Base-by-base conservation (phyloP, 2,329 filamentous ascomycete genomes). In the Apiospora marii region DNA sequence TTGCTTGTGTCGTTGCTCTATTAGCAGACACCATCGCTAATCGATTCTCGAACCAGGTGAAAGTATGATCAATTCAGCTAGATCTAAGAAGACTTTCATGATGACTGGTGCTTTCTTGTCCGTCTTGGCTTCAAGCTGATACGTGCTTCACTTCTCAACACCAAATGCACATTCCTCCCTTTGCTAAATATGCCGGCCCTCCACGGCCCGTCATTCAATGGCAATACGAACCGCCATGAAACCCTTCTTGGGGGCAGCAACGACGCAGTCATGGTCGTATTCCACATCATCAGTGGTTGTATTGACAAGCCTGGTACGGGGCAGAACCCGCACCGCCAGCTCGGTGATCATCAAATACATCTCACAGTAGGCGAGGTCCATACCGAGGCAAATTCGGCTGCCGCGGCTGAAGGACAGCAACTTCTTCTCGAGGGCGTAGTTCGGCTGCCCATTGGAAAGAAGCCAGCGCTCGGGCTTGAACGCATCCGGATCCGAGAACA, bases 191-290 rank as follows among this genome's bases (percentile, higher is more conserved):
- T 30, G 27, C 27, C 27, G 27, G 27, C 2, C 37, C 37, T 41
- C 8, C 37, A 41, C 37, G 7, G 7, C 5, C 1, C 8, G 10
- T 10, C 7, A 41, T 6, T 30, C 16, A 70, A 77, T 76, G 30
- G 53, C 68, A 4, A 77, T 69, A 10, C 58, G 68, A n/a, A 73
- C 72, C 14, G 75, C 70, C n/a, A 75, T 73, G 10, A 75, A 72
- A 5, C 75, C 76, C 43, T 76, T 75, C 72, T 76, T 78, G 5
- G 72, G 72, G 48, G 75, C 71, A 41, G 70, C 27, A 8, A 78
- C 77, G 64, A 77, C 73, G 69, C 71, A 27, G 67, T 78, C 77
- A 68, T 78, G 76, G 30, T 77, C 74, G 58, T 78, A 78, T 51
- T 71, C 70, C 44, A 72, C 16, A 41, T 77, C 74, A 46, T 76